Base-by-base conservation (phyloP, 225 moss, liverwort and hornwort genomes). In the Marchantia paleacea region DNA sequence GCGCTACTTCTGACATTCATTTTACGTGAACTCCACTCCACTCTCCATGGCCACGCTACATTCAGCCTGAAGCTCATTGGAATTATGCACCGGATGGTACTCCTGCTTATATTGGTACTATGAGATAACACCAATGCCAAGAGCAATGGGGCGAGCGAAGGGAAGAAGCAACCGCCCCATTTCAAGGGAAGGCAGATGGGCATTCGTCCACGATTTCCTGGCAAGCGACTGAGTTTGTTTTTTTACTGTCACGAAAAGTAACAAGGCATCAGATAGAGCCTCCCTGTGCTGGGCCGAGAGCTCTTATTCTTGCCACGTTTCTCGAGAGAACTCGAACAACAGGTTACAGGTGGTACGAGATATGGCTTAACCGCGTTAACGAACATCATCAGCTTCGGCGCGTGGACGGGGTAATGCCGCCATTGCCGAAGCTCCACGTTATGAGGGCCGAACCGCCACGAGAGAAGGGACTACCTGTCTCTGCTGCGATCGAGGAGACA, bases 361-460 rank as follows among this genome's bases (percentile, higher is more conserved):
- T 47, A 47, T 52, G 73, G 22, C 73, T 52, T 52, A 73, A 73
- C 73, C 73, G 73, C 73, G 73, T 73, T 49, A 73, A 73, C 19
- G 51, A 52, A 52, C 22, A 51, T 13, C 52, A 51, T 10, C 53
- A 73, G 73, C 24, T 25, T 73, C 73, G 73, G 73, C 52, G 52
- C 52, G 73, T 73, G 20, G 73, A 25, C 22, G 72, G 51, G 14
- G 20, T 10, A 4, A 73, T 53, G 73, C n/a, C 53, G 52, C 73
- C 24, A 8, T 73, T 52, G 24, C 26, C n/a, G 50, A 52, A 52
- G 73, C 73, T 73, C 52, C 73, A 53, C 52, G 73, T 73, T 53
- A 12, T n/a, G 20, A 22, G 73, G 19, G 8, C 50, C 72, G 71
- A 52, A 72, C 51, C 72, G 72, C 72, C 72, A 72, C 72, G 72